Evolutionary conservation across 1,284 basidiomycete species (phyloP).

Genomic region (Leucoagaricus sp.): DNA sequence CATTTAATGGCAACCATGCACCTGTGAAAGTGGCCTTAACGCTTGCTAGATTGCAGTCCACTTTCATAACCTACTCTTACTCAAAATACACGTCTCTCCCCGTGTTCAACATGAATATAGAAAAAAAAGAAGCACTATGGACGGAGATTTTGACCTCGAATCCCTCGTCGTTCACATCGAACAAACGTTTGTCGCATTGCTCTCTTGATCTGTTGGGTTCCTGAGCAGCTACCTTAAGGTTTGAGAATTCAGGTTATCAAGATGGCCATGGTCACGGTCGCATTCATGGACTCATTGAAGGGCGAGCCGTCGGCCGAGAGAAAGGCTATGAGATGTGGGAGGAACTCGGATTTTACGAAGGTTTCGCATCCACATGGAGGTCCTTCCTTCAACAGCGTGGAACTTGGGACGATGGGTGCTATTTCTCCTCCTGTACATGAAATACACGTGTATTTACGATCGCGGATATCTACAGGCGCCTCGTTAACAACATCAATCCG

Average conservation of each 20-base stretch:
- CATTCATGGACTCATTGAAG: conserved; percentile 91
- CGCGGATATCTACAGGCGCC: conserved; percentile 47
- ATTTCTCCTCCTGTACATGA: conserved; percentile 13
- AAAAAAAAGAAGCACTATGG: too few species aligned
- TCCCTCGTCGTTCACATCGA: conserved; percentile 69
- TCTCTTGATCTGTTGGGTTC: neutral
- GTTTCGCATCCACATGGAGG: conserved; percentile 77
- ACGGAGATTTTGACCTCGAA: conserved; percentile 60
- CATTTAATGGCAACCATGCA: too few species aligned
- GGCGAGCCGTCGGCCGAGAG: conserved; percentile 85
- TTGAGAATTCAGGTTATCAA: neutral
- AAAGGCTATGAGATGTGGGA: conserved; percentile 98
- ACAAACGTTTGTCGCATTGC: conserved; percentile 54
- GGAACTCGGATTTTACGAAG: conserved; percentile 92
- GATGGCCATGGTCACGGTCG: conserved; percentile 13
- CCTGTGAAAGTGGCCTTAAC: too few species aligned
- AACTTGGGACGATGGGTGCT: conserved; percentile 48
- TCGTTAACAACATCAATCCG: conserved; percentile 72
- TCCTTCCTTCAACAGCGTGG: conserved; percentile 34
- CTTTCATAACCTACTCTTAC: too few species aligned
- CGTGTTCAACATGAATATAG: too few species aligned
- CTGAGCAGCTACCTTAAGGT: neutral
- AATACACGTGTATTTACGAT: neutral
- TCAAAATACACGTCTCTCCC: too few species aligned
- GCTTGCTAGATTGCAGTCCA: too few species aligned